Conservation (phyloP, 441 rosid genomes). For the Lepidium campestre region DNA sequence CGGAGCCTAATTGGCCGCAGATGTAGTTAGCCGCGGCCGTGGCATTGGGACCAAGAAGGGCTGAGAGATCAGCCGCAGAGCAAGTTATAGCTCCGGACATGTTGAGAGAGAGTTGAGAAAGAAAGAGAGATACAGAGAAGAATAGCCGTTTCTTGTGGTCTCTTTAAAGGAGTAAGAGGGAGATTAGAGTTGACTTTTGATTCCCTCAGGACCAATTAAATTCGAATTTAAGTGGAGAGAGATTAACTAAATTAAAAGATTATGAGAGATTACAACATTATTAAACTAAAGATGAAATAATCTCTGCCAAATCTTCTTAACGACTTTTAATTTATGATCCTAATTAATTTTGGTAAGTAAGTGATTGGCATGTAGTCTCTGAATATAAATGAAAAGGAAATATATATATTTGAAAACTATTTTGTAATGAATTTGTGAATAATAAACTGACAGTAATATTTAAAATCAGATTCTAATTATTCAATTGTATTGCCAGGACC, state of each 20-base stretch:
- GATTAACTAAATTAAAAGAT: not conserved
- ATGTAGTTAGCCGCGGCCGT: constrained; percentile 51
- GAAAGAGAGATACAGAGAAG: not conserved
- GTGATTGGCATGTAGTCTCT: constrained; percentile 14
- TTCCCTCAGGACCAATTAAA: constrained; percentile 1
- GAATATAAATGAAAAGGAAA: too few relatives aligned
- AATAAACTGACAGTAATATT: too few relatives aligned
- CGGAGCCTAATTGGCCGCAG: constrained; percentile 36
- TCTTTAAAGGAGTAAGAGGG: not conserved
- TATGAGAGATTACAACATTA: not conserved
- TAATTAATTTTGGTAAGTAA: not conserved
- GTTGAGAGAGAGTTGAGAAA: constrained; percentile 7
- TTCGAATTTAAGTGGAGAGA: not conserved
- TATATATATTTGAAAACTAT: too few relatives aligned
- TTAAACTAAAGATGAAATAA: not conserved
- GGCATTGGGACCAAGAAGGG: constrained; percentile 36
- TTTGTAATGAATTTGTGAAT: too few relatives aligned
- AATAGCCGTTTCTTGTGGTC: not conserved
- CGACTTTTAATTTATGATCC: not conserved
- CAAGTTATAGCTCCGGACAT: constrained; percentile 34
- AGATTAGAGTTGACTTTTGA: constrained; percentile 18
- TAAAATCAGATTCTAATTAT: too few relatives aligned
- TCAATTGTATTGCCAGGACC: too few relatives aligned
- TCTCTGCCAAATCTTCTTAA: not conserved
- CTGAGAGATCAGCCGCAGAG: constrained; percentile 38